Base-by-base conservation (phyloP, 176 grass and related monocot genomes). In the Stipa capillata region DNA sequence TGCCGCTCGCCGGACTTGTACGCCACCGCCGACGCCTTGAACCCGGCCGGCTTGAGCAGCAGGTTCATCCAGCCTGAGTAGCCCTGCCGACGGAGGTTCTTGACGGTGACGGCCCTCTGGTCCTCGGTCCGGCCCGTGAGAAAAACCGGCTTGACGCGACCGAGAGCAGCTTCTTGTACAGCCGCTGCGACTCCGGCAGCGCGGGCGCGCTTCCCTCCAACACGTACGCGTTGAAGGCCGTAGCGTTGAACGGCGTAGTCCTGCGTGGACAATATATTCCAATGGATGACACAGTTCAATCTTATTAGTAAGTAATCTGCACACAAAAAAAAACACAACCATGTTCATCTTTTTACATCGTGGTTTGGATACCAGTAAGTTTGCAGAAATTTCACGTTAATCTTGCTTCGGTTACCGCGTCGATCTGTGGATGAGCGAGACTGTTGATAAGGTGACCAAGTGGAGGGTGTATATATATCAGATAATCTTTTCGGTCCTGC, bases 1-100 rank as follows among this genome's bases (percentile, higher is more conserved):
- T 54, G 73, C 2, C 87, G 52, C 74, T 74, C 79, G 21, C 70
- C 79, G 18, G 83, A 80, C 80, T 92, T 92, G 73, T 42, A 92
- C 21, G 69, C 44, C 8, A 86, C 7, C 3, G 76, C 52, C 7
- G 69, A 44, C 13, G 4, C 25, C 41, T 80, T 68, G 69, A 35
- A 3, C 0, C 76, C 74, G 12, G 29, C 2, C 1, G 82, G 76
- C 82, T 85, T 87, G 51, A 89, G 87, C 29, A 93, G 8, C n/a
- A 89, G 77, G 18, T 70, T 51, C 24, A 39, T 41, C 91, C 91
- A 89, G 6, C 69, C 69, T 5, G 3, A 42, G 72, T 74, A 82
- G 9, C 91, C 84, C 31, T 66, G 33, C 5, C 39, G 6, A 2
- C 21, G 17, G 48, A 93, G 81, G 58, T 89, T 93, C 4, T 5